Evolutionary conservation across 1,139 yeast species (phyloP), one percentile per base, ranked within the genome.

Genomic region (Debaryomyces coudertii): DNA sequence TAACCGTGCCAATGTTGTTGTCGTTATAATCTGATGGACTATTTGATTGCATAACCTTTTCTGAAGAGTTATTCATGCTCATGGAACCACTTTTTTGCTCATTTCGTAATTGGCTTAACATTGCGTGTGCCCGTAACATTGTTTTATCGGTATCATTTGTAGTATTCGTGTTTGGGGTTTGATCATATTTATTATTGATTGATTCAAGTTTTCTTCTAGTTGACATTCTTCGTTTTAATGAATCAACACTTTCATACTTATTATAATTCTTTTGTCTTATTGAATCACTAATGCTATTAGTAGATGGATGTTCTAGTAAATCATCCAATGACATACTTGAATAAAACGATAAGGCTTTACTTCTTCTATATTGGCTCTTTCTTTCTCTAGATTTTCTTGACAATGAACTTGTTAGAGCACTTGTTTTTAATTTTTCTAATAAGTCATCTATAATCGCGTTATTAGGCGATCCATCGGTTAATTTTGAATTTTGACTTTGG

Each of bases 181-280:
- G 11, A 28, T 15, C 18, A 8, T 14, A 9, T 33, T 24, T 34
- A 12, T 24, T 34, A 12, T 29, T n/a, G 12, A 35, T 8, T 3
- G 24, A 15, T 5, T 30, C 36, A n/a, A 15, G 59, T 42, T 53
- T 58, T 52, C 60, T 65, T 47, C 79, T 56, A 5, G 64, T 62
- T 3, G 77, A 71, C 61, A 74, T 51, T 50, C 79, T 58, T 47
- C 76, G 55, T 51, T 69, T 70, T 44, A 74, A 59, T 38, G 60
- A 51, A 48, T 62, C 68, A 7, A 75, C 77, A 53, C 77, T 73
- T 42, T 71, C 77, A 50, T 74, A 74, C 40, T 69, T 70, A 15
- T 48, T 48, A 24, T 16, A 35, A 2, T 23, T 9, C 15, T 24
- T 18, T 22, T 15, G 28, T 34, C 23, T 39, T 31, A 28, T 16